Evolutionary conservation across 192 early-diverging fungal genomes (phyloP), one percentile per base, ranked within the genome.

Genomic region (Allomyces macrogynus): DNA sequence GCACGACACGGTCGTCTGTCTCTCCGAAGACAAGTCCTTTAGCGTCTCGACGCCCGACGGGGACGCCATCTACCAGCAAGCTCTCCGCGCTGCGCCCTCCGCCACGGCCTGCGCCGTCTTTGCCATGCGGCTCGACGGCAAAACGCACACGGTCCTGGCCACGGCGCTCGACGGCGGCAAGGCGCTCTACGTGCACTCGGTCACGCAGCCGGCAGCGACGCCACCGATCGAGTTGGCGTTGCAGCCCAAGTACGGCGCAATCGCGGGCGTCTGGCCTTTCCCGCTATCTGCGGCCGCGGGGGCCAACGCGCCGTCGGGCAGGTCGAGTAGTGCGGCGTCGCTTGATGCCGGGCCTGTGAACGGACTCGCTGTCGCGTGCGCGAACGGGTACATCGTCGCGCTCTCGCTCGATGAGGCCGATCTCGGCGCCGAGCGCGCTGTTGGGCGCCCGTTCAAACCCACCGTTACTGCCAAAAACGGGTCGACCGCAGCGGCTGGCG

Each of bases 141-240:
- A 57, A 14, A 14, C 49, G 11, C 60, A 26, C 24, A n/a, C 18
- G 5, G 73, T 77, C 14, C 71, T 80, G 24, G 70, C 72, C 5
- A 76, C 75, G 18, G 73, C 79, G 22, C 64, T 81, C 16, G 49
- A 57, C 23, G 61, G 64, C 43, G 63, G 67, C 24, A 75, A 73
- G 62, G 68, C 69, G 12, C 65, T 81, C 3, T 76, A 75, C 61
- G 64, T 81, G 43, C 70, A 78, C 68, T 72, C 68, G 42, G 65
- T 74, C 62, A 68, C 68, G 44, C 63, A 65, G 18, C 69, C 72
- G 0, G 73, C 78, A 14, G 23, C 49, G 3, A 57, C 49, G 12
- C 4, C 68, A 5, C 78, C 80, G 4, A 68, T 81, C 23, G 78
- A 81, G 61, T 72, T 81, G 22, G 74, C 73, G 3, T 76, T 81